These are phyloP conservation scores for Pluteus cervinus DNA, from an alignment of 768 basidiomycete species.

Conservation along the genomic window DNA sequence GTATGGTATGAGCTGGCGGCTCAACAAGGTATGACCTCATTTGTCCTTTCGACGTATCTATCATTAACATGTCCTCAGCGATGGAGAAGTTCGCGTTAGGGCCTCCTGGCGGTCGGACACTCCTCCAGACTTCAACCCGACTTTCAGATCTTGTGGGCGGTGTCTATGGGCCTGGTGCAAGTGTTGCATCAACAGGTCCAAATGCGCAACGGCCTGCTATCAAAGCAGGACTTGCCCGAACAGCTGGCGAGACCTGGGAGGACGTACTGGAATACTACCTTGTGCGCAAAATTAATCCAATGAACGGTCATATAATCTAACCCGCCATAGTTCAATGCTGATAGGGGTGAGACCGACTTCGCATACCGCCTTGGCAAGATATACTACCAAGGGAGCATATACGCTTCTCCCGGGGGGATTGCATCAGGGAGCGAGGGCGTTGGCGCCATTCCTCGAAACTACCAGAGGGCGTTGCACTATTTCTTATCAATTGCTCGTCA, in stretches of 20 bases:
- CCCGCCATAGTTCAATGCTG: slow-evolving; percentile 77
- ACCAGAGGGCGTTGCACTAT: slow-evolving; percentile 69
- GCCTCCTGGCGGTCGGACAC: slow-evolving; percentile 84
- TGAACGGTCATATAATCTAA: neutral
- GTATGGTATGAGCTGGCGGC: slow-evolving; percentile 90
- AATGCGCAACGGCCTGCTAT: slow-evolving; percentile 71
- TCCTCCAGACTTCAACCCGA: slow-evolving; percentile 75
- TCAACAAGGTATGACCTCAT: slow-evolving; percentile 55
- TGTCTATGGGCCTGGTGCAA: slow-evolving; percentile 92
- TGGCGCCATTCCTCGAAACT: slow-evolving; percentile 80
- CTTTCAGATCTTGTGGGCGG: slow-evolving; percentile 91
- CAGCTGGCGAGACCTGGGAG: slow-evolving; percentile 91
- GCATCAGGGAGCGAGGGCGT: slow-evolving; percentile 90
- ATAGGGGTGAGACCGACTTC: slow-evolving; percentile 84
- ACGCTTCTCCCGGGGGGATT: slow-evolving; percentile 71
- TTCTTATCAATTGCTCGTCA: slow-evolving; percentile 79
- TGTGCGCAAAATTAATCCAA: slow-evolving; percentile 32
- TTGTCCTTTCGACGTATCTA: slow-evolving; percentile 3
- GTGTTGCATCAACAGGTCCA: slow-evolving; percentile 82
- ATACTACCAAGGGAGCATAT: slow-evolving; percentile 94
- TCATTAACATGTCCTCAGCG: slow-evolving; percentile 33
- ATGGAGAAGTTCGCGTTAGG: slow-evolving; percentile 79
- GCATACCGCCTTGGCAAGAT: slow-evolving; percentile 93
- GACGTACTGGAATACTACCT: slow-evolving; percentile 90
- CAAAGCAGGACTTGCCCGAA: slow-evolving; percentile 75